A percentile compares a stretch with the other conserved stretches of the same genome.
Evolutionary conservation across 495 filamentous ascomycete species (phyloP).

Genomic region (Amphirosellinia nigrospora): DNA sequence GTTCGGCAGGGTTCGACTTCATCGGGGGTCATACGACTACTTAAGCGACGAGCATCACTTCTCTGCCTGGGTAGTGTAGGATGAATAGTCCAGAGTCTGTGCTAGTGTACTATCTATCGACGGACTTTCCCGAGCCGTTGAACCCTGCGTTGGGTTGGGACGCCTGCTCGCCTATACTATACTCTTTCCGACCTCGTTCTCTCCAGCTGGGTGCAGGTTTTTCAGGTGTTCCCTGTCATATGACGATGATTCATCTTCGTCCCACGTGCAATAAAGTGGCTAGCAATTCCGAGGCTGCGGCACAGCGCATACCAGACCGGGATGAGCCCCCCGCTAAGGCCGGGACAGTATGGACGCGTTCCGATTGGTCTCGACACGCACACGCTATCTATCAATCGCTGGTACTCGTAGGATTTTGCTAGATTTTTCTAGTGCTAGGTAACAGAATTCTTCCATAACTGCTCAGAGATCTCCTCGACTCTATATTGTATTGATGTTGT

Average conservation of each 20-base stretch:
- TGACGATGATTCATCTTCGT: neutral
- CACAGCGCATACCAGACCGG: conserved; percentile 20
- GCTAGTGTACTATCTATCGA: neutral
- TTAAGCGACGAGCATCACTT: conserved; percentile 3
- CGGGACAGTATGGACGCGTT: conserved; percentile 8
- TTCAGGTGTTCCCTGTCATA: neutral
- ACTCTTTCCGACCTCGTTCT: neutral
- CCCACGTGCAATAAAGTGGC: conserved; percentile 9
- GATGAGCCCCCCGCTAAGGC: conserved; percentile 21
- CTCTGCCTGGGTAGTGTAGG: neutral
- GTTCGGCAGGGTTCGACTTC: conserved; percentile 1
- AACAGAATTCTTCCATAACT: neutral
- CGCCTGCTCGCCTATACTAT: neutral
- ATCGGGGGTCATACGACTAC: neutral
- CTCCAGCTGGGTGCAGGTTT: neutral
- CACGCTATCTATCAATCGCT: too few species aligned
- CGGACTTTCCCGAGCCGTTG: neutral
- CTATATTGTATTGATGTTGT: neutral
- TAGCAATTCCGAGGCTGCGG: conserved; percentile 17
- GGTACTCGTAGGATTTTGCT: neutral
- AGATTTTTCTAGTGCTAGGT: neutral
- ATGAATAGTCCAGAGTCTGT: neutral
- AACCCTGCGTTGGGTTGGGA: neutral
- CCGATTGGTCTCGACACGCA: too few species aligned
- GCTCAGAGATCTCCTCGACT: neutral